Evolutionary conservation across 179 eudicot genomes (phyloP).

Genomic region (Sideroxylon spinosum): DNA sequence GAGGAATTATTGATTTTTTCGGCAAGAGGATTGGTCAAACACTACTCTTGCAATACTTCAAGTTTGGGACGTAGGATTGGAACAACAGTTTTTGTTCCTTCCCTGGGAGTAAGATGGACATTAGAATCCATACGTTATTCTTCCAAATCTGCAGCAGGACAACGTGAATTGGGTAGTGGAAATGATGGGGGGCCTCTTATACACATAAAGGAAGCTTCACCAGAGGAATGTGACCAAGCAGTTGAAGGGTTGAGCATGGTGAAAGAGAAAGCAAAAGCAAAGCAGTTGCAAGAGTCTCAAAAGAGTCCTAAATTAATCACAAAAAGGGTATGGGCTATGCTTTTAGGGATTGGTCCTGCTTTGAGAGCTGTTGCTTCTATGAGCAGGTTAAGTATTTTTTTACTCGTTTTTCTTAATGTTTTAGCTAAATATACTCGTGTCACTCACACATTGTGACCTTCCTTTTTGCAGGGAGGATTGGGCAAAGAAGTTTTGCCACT

Average conservation of each 20-base stretch:
- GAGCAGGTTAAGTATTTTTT: conserved; percentile 52
- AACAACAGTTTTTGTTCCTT: conserved; percentile 26
- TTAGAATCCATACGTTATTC: conserved; percentile 35
- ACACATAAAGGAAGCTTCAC: conserved; percentile 68
- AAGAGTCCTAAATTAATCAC: conserved; percentile 42
- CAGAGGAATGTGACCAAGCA: conserved; percentile 88
- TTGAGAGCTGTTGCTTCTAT: conserved; percentile 69
- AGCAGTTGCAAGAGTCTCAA: conserved; percentile 59
- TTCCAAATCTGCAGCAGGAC: conserved; percentile 53
- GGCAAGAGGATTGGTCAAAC: conserved; percentile 30
- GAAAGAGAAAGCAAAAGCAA: conserved; percentile 76
- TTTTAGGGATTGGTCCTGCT: conserved; percentile 82
- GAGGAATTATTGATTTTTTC: conserved; percentile 30
- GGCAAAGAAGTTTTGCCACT: conserved; percentile 64
- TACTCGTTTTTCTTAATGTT: neutral
- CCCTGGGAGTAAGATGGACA: conserved; percentile 35
- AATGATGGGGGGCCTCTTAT: conserved; percentile 42
- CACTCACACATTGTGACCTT: neutral
- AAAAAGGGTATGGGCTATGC: conserved; percentile 52
- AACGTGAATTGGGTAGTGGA: conserved; percentile 40
- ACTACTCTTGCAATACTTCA: conserved; percentile 26
- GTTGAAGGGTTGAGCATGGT: conserved; percentile 73
- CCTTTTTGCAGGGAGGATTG: conserved; percentile 61
- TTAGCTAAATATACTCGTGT: neutral
- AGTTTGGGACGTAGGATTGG: conserved; percentile 25